These are phyloP conservation scores for Pichia sorboxylosa DNA, from an alignment of 1,139 yeast species.

Conservation along the genomic window DNA sequence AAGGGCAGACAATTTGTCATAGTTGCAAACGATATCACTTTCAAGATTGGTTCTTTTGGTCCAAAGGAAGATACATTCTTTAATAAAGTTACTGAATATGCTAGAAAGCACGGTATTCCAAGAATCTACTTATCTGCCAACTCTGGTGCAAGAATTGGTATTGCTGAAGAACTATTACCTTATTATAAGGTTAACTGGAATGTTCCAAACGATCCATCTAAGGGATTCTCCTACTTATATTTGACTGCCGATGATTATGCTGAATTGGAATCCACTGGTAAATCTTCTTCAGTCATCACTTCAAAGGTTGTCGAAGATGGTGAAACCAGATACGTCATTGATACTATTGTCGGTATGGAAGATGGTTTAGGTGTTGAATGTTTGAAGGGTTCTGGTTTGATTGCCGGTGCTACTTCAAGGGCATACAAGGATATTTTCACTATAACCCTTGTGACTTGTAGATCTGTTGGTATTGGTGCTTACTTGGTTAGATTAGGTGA, in stretches of 20 bases:
- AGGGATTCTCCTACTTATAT: constrained; percentile 86
- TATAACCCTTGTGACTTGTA: constrained; percentile 88
- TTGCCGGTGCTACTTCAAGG: constrained; percentile 96
- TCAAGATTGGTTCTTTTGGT: constrained; percentile 96
- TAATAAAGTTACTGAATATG: constrained; percentile 84
- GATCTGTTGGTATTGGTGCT: constrained; percentile 99
- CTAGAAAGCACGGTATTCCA: constrained; percentile 85
- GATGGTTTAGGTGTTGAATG: constrained; percentile 98
- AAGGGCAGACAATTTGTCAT: constrained; percentile 87
- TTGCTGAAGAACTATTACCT: constrained; percentile 91
- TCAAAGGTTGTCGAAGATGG: constrained; percentile 80
- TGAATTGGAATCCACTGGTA: constrained; percentile 47
- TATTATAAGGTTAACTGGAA: constrained; percentile 90
- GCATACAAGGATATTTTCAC: constrained; percentile 97
- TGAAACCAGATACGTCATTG: constrained; percentile 68
- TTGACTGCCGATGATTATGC: constrained; percentile 59
- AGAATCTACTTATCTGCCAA: constrained; percentile 92
- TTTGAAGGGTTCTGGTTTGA: constrained; percentile 92
- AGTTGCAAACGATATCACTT: constrained; percentile 94
- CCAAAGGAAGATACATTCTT: constrained; percentile 93
- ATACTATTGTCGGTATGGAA: constrained; percentile 81
- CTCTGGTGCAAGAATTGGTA: constrained; percentile 97
- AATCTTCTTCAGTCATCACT: constrained; percentile 53
- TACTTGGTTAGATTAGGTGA: constrained; percentile 95
- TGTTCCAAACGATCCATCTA: constrained; percentile 57